Conservation (phyloP, 768 basidiomycete species). For the Heimioporus sp. region DNA sequence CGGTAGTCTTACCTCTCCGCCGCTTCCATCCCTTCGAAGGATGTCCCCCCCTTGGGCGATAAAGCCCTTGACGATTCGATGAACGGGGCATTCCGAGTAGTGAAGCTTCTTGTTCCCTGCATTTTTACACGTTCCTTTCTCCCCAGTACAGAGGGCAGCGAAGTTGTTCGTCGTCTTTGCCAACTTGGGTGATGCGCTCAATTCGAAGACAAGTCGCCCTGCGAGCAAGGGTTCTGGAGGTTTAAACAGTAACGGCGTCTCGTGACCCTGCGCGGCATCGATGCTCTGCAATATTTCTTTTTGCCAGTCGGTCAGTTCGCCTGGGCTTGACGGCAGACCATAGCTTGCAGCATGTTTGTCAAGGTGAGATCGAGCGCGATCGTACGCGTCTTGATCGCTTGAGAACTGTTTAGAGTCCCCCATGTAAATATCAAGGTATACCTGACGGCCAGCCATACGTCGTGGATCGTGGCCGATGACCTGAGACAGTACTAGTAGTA, state of each 20-base stretch:
- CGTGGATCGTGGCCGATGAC: no score
- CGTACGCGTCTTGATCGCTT: constrained; percentile 28
- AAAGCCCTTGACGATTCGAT: constrained; percentile 47
- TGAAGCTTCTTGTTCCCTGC: constrained; percentile 44
- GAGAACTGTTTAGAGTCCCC: constrained; percentile 34
- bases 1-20: constrained; percentile 45
- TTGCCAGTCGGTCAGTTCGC: constrained; percentile 42
- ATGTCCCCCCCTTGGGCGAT: constrained; percentile 55
- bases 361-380: constrained; percentile 34
- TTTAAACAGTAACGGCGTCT: constrained; percentile 31
- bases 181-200: constrained; percentile 38
- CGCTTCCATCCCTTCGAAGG: constrained; percentile 50
- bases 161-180: constrained; percentile 50
- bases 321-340: constrained; percentile 38
- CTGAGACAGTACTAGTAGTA: no score
- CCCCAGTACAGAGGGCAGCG: constrained; percentile 44
- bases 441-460: constrained; percentile 9
- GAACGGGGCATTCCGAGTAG: constrained; percentile 43
- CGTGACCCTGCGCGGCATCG: constrained; percentile 33
- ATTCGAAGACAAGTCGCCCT: constrained; percentile 41
- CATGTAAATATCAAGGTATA: constrained; percentile 43
- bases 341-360: constrained; percentile 40
- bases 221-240: constrained; percentile 37
- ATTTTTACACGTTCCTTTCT: constrained; percentile 44
- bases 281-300: constrained; percentile 44